Evolutionary conservation across 2,329 filamentous ascomycete species (phyloP), one percentile per base, ranked within the genome.

Genomic region (Stagonosporopsis cucurbitacearum): DNA sequence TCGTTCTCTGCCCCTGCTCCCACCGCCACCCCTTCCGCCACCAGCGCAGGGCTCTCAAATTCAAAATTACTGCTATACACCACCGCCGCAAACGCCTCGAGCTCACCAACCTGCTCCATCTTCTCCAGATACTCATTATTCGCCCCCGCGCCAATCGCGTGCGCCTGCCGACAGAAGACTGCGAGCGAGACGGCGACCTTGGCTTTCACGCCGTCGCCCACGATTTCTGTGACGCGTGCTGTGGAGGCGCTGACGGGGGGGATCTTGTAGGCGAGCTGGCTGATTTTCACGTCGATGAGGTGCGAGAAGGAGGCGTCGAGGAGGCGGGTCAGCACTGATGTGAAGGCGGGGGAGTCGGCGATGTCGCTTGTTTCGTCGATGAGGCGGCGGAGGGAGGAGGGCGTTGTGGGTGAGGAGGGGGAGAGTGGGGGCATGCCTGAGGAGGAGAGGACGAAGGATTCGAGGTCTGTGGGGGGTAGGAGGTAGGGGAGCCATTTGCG

Each of bases 351-450:
- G 1, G 95, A 97, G 71, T 99, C 95, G 70, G 98, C 88, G 22
- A 99, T 84, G 73, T 99, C 95, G 35, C 94, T 91, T 2, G 95
- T 98, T 80, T 99, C 95, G 73, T 99, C 94, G 1, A 99, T 85
- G 19, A 99, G 84, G 54, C 90, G 88, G 52, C 94, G 87, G 52
- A 99, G 85, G 1, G 87, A 85, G 6, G 82, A 73, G 26, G 80
- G 74, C 74, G 77, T 50, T 68, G 71, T 58, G 70, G 76, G 22
- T 0, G 82, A 77, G 32, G 71, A 65, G 45, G 62, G 69, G 22
- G 68, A 75, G 59, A 69, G 76, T 40, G 67, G 79, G 62, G 81
- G 80, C 68, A 96, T 91, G 50, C 92, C 92, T 0, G 92, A 96
- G 76, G 96, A 91, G 50, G 85, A 86, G 48, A 99, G 86, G 50